Conservation (phyloP, 148 eudicot genomes). For the Amaranthus cruentus region DNA sequence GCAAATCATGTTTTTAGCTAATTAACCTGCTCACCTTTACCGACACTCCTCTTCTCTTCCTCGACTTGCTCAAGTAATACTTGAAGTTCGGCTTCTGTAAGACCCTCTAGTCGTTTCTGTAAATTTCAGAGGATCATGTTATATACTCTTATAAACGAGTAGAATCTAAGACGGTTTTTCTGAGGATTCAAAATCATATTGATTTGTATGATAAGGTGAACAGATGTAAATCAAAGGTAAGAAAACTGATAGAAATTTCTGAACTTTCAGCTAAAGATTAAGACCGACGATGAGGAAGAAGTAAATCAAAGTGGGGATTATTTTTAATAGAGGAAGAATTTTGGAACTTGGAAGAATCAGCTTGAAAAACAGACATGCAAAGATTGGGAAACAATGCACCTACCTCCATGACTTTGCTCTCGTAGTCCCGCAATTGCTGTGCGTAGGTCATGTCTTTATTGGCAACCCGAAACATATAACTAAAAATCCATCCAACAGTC, state of each 20-base stretch:
- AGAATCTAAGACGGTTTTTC: too few relatives aligned
- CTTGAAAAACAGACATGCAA: background rate
- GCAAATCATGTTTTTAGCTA: conserved; percentile 14
- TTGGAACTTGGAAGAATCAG: background rate
- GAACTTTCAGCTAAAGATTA: background rate
- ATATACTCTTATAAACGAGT: too few relatives aligned
- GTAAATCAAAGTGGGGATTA: background rate
- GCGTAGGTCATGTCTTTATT: conserved; percentile 99
- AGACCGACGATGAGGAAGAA: background rate
- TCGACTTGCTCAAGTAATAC: conserved; percentile 86
- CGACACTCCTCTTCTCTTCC: conserved; percentile 65
- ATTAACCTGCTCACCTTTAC: conserved; percentile 47
- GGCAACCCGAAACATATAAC: conserved; percentile 89
- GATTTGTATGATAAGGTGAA: background rate
- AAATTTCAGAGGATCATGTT: background rate
- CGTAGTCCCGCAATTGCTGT: conserved; percentile 88
- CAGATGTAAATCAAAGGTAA: background rate
- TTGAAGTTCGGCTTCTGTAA: conserved; percentile 82
- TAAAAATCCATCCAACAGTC: conserved; percentile 93
- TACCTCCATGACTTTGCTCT: conserved; percentile 94
- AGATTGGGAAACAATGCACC: background rate
- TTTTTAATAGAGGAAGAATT: too few relatives aligned
- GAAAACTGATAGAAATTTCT: too few relatives aligned
- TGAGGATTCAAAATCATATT: too few relatives aligned
- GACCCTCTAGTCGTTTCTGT: conserved; percentile 90